Evolutionary conservation across 1,284 basidiomycete species (phyloP).

Genomic region (Ustilago crameri): DNA sequence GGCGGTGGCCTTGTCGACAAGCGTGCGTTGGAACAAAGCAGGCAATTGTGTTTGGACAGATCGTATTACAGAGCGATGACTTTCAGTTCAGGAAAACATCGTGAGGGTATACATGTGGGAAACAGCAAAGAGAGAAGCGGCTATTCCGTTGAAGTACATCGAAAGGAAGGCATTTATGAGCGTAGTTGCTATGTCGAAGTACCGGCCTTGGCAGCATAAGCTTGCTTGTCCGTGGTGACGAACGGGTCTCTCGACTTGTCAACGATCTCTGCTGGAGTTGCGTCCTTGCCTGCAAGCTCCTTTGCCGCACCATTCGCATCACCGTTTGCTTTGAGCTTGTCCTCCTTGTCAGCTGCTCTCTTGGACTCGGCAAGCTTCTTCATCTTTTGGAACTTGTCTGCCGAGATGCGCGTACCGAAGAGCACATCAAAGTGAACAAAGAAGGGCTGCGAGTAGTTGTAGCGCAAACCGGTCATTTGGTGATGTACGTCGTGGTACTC

Average conservation of each 20-base stretch:
- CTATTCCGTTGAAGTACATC: neutral
- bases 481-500: constrained; percentile 99
- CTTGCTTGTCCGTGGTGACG: constrained; percentile 30
- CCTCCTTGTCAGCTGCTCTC: constrained; percentile 26
- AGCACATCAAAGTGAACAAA: constrained; percentile 72
- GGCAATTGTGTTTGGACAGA: neutral
- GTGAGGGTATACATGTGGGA: constrained; percentile 5
- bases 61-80: neutral
- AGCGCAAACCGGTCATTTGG: constrained; percentile 89
- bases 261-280: constrained; percentile 30
- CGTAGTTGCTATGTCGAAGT: constrained; percentile 22
- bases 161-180: too few species aligned
- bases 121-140: neutral
- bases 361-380: constrained; percentile 43
- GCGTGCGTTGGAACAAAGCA: neutral
- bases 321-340: neutral
- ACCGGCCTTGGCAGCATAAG: constrained; percentile 50
- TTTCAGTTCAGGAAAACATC: neutral
- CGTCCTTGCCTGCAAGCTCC: constrained; percentile 20
- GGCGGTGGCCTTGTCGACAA: too few species aligned
- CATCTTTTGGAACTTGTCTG: constrained; percentile 65
- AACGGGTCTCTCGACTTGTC: constrained; percentile 35
- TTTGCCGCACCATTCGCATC: neutral
- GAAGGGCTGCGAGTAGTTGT: constrained; percentile 95
- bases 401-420: constrained; percentile 80